phyloP scores from a whole-genome alignment of 345 rosid genomes.

The Cardiospermum halicacabum region DNA sequence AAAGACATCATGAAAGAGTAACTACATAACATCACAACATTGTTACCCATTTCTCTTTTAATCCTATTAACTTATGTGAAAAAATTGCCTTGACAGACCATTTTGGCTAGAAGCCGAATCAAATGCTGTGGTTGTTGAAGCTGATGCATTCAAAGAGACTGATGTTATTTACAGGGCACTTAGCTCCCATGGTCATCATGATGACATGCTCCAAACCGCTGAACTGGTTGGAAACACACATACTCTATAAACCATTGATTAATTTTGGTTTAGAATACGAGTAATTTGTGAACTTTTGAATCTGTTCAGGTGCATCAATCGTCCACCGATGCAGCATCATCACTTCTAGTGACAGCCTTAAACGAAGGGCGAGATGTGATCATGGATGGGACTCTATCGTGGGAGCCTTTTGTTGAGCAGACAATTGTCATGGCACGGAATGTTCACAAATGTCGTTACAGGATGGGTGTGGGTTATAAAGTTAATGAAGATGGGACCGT shows the following conservation, averaged over 20 bases:
- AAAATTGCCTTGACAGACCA: slow-evolving; percentile 57
- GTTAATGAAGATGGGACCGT: slow-evolving; percentile 54
- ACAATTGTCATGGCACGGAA: slow-evolving; percentile 76
- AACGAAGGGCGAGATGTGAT: slow-evolving; percentile 96
- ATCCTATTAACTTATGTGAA: too few species aligned
- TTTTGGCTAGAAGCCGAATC: slow-evolving; percentile 76
- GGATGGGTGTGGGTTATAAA: slow-evolving; percentile 83
- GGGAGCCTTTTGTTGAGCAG: slow-evolving; percentile 91
- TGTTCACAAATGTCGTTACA: slow-evolving; percentile 62
- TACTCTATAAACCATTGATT: too few species aligned
- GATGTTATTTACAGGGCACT: slow-evolving; percentile 87
- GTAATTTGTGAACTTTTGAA: neutral
- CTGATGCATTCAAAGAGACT: slow-evolving; percentile 91
- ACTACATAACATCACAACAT: neutral
- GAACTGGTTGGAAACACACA: slow-evolving; percentile 44
- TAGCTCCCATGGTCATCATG: slow-evolving; percentile 65
- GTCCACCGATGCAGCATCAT: slow-evolving; percentile 85
- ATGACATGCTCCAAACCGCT: slow-evolving; percentile 81
- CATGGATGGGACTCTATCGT: slow-evolving; percentile 91
- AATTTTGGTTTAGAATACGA: neutral
- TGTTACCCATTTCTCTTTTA: too few species aligned
- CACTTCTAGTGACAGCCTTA: slow-evolving; percentile 79
- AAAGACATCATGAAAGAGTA: slow-evolving; percentile 79
- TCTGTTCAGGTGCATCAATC: slow-evolving; percentile 72
- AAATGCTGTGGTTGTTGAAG: slow-evolving; percentile 84